Percentiles rank a stretch among this genome's conserved stretches.
Evolutionary conservation across 805 yeast genomes (phyloP).

Genomic region (Kazachstania psychrophila): DNA sequence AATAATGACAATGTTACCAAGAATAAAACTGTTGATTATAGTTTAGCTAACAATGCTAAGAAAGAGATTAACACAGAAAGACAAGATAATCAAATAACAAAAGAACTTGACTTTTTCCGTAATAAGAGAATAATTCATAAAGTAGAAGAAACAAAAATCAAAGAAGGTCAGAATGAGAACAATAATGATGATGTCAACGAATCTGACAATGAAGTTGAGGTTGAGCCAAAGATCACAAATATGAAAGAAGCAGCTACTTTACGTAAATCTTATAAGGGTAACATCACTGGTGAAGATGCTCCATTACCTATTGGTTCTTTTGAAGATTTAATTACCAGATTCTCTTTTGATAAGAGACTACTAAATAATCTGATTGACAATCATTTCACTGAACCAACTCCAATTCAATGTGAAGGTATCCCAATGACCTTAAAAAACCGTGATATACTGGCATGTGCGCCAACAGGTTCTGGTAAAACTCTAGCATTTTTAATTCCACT

Average conservation of each 20-base stretch:
- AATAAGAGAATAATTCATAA: constrained; percentile 36
- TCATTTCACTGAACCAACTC: constrained; percentile 78
- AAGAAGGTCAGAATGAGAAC: constrained; percentile 15
- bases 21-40: constrained; percentile 24
- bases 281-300: constrained; percentile 72
- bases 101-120: constrained; percentile 78
- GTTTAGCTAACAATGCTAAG: constrained; percentile 24
- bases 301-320: constrained; percentile 92
- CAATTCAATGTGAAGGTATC: constrained; percentile 85
- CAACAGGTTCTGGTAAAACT: constrained; percentile 98
- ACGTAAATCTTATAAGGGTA: constrained; percentile 54
- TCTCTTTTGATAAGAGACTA: constrained; percentile 46
- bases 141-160: constrained; percentile 15
- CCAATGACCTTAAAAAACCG: constrained; percentile 62
- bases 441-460: constrained; percentile 89
- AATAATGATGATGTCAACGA: constrained; percentile 22
- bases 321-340: constrained; percentile 65
- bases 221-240: constrained; percentile 37
- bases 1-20: constrained; percentile 24
- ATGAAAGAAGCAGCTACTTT: constrained; percentile 51
- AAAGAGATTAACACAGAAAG: constrained; percentile 13
- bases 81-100: constrained; percentile 43
- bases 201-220: constrained; percentile 26
- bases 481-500: constrained; percentile 81
- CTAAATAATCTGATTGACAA: constrained; percentile 55